These are phyloP conservation scores for Leishmania tarentolae DNA, from an alignment of 208 protist genomes.

Conservation along the genomic window DNA sequence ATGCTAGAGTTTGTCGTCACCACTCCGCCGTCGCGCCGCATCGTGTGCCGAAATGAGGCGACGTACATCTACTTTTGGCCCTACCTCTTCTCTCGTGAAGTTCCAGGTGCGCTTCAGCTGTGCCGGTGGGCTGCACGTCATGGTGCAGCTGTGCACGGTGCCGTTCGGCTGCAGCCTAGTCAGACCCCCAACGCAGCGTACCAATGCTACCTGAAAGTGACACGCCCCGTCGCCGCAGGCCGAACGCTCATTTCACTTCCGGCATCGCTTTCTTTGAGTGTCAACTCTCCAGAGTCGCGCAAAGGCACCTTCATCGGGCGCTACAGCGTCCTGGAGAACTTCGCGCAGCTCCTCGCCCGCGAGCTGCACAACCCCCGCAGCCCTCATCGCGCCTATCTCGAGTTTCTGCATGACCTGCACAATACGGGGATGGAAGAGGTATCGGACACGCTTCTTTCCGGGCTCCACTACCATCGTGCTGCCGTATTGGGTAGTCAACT, in stretches of 20 bases:
- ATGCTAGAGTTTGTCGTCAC: conserved; percentile 60
- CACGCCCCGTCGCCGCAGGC: conserved; percentile 44
- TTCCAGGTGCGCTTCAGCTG: conserved; percentile 63
- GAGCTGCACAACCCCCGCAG: conserved; percentile 73
- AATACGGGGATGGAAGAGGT: conserved; percentile 61
- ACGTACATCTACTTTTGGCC: conserved; percentile 79
- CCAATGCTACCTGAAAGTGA: conserved; percentile 44
- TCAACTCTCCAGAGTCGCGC: conserved; percentile 7
- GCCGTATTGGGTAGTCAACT: conserved; percentile 43
- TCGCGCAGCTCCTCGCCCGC: conserved; percentile 60
- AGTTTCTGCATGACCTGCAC: conserved; percentile 88
- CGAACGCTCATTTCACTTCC: conserved; percentile 66
- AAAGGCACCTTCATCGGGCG: conserved; percentile 29
- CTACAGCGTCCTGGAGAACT: conserved; percentile 44
- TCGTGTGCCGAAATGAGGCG: conserved; percentile 62
- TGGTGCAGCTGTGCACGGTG: conserved; percentile 68
- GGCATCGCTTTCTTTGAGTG: conserved; percentile 40
- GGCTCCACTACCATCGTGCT: conserved; percentile 14
- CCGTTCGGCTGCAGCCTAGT: conserved; percentile 46
- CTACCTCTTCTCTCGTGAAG: conserved; percentile 53
- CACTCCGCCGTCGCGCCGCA: conserved; percentile 39
- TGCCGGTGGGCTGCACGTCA: conserved; percentile 68
- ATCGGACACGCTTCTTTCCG: conserved; percentile 14
- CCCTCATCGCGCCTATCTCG: conserved; percentile 61
- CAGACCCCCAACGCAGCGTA: conserved; percentile 6